Conservation (phyloP, 805 yeast genomes). For the Metschnikowia reukaufii region DNA sequence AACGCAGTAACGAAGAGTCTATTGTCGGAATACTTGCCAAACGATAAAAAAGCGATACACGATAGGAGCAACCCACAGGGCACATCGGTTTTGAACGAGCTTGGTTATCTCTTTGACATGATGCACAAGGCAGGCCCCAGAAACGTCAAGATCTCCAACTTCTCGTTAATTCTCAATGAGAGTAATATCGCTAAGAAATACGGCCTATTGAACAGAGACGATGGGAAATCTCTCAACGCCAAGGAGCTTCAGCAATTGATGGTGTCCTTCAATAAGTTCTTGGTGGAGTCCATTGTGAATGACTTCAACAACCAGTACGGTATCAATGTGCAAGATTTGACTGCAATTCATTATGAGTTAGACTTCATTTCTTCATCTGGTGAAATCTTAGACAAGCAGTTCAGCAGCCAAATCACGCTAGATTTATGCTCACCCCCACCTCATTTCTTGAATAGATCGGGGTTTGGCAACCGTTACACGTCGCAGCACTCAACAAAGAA, state of each 20-base stretch:
- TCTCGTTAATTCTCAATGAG: slow-evolving; percentile 46
- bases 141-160: slow-evolving; percentile 74
- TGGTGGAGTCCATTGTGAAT: slow-evolving; percentile 49
- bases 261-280: slow-evolving; percentile 58
- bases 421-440: slow-evolving; percentile 45
- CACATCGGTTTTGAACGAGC: slow-evolving; percentile 66
- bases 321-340: slow-evolving; percentile 28
- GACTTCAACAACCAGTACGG: slow-evolving; percentile 46
- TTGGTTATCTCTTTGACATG: slow-evolving; percentile 93
- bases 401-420: slow-evolving; percentile 38
- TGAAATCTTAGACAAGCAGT: slow-evolving; percentile 33
- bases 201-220: slow-evolving; percentile 55
- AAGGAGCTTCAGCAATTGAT: slow-evolving; percentile 44
- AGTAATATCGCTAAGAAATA: slow-evolving; percentile 47
- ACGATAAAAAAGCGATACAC: slow-evolving; percentile 32
- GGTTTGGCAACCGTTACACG: slow-evolving; percentile 15
- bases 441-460: slow-evolving; percentile 24
- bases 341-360: slow-evolving; percentile 46
- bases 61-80: slow-evolving; percentile 37
- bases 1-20: slow-evolving; percentile 60
- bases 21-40: slow-evolving; percentile 47
- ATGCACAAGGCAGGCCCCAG: slow-evolving; percentile 74
- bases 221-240: slow-evolving; percentile 44
- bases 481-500: slow-evolving; percentile 23
- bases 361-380: slow-evolving; percentile 42